Conservation (phyloP, 345 rosid species). For the Dipteronia sinensis region DNA sequence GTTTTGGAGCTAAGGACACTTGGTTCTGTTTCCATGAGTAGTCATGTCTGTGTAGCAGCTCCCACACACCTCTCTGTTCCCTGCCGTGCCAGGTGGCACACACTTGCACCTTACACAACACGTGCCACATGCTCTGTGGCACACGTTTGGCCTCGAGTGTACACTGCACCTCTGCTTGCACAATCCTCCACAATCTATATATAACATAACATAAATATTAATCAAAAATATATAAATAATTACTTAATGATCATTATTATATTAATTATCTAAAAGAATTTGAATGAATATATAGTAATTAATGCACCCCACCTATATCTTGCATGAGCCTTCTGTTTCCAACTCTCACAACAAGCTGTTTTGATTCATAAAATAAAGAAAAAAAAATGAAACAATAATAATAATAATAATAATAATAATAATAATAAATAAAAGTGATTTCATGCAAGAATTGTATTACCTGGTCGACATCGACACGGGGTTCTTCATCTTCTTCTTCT, state of each 20-base stretch:
- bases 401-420: too few species aligned
- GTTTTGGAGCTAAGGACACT: conserved; percentile 41
- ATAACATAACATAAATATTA: too few species aligned
- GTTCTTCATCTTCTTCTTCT: conserved; percentile 9
- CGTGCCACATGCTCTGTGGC: conserved; percentile 54
- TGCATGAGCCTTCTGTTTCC: conserved; percentile 44
- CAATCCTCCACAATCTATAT: conserved; percentile 40
- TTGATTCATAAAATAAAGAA: background rate
- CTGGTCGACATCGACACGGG: background rate
- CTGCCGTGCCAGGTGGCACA: conserved; percentile 55
- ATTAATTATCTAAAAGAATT: too few species aligned
- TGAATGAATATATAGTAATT: too few species aligned
- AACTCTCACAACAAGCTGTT: conserved; percentile 28
- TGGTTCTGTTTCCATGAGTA: conserved; percentile 44
- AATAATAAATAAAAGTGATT: background rate
- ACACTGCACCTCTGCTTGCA: conserved; percentile 54
- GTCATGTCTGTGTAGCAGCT: conserved; percentile 53
- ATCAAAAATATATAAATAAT: too few species aligned
- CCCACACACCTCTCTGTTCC: conserved; percentile 43
- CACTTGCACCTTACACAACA: conserved; percentile 58
- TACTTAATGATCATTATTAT: too few species aligned
- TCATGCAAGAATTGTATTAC: background rate
- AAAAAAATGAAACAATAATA: background rate
- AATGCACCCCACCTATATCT: conserved; percentile 30
- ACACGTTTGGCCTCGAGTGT: conserved; percentile 49